Conservation (phyloP, 495 filamentous ascomycete species). For the Daldinia bambusicola region DNA sequence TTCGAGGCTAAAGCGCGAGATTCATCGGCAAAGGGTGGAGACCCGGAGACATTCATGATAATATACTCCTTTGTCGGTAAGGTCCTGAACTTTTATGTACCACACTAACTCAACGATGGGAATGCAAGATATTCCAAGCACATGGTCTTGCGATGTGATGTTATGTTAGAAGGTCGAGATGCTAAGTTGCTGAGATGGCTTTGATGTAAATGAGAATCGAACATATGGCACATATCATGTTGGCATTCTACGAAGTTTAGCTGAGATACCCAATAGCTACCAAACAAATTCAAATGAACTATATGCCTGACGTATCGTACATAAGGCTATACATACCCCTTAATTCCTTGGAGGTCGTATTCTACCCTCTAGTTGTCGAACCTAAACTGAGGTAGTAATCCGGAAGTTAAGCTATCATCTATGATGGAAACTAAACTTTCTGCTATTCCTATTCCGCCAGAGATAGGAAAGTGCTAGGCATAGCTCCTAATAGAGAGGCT, state of each 20-base stretch:
- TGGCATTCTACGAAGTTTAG: slow-evolving; percentile 6
- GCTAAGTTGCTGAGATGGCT: background rate
- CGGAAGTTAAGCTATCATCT: too few relatives aligned
- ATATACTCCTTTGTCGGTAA: slow-evolving; percentile 12
- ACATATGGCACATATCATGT: background rate
- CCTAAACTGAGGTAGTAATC: too few relatives aligned
- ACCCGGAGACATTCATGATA: background rate
- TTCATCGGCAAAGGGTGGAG: background rate
- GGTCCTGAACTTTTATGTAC: background rate
- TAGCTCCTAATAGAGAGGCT: background rate
- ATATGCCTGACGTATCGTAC: background rate
- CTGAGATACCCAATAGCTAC: slow-evolving; percentile 38
- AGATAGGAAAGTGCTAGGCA: background rate
- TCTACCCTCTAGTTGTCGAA: too few relatives aligned
- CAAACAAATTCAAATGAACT: slow-evolving; percentile 6
- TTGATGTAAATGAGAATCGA: background rate
- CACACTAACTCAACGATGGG: slow-evolving; percentile 15
- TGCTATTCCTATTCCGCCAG: background rate
- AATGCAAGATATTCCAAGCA: background rate
- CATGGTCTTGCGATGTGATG: background rate
- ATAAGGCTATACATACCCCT: background rate
- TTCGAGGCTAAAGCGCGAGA: background rate
- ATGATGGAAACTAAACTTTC: too few relatives aligned
- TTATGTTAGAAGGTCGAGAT: background rate
- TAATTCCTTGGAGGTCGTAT: background rate